Percentiles rank a stretch among this genome's conserved stretches.
Conservation (phyloP, 495 filamentous ascomycete genomes). For the Aspergillus baeticus region DNA sequence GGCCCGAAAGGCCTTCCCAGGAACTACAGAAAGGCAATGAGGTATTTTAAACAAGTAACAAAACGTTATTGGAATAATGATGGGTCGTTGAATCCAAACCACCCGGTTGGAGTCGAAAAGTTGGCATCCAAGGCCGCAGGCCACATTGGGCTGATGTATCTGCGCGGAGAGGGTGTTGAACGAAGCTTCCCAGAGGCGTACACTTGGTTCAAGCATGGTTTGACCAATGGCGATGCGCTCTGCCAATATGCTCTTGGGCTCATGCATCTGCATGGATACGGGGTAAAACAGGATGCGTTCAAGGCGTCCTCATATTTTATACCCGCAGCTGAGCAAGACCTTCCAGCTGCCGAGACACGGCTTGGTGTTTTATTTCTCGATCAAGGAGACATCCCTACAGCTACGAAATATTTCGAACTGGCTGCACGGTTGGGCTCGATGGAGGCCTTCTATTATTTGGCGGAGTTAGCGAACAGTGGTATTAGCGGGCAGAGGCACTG, state of each 20-base stretch:
- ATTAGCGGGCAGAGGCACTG: constrained; percentile 81
- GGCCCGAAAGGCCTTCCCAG: constrained; percentile 72
- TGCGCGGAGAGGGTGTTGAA: constrained; percentile 85
- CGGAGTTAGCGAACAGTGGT: constrained; percentile 81
- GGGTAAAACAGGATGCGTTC: constrained; percentile 68
- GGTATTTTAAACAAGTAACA: constrained; percentile 79
- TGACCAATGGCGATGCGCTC: constrained; percentile 74
- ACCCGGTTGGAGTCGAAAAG: constrained; percentile 66
- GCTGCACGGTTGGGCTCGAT: constrained; percentile 85
- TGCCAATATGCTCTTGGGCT: constrained; percentile 85
- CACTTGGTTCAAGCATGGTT: constrained; percentile 84
- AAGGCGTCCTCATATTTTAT: constrained; percentile 81
- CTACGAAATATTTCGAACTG: constrained; percentile 87
- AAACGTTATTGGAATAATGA: constrained; percentile 86
- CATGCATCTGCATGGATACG: constrained; percentile 84
- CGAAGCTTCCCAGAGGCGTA: constrained; percentile 74
- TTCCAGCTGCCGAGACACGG: constrained; percentile 76
- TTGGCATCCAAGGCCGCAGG: constrained; percentile 86
- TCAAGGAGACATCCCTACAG: constrained; percentile 74
- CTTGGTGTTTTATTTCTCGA: constrained; percentile 87
- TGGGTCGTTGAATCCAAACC: constrained; percentile 55
- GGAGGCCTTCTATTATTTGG: constrained; percentile 93
- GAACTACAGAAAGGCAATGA: constrained; percentile 71
- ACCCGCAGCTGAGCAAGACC: constrained; percentile 79
- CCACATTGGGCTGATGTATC: constrained; percentile 87